These are phyloP conservation scores for Aspergillus terreus DNA, from an alignment of 2,329 filamentous ascomycete species.

Conservation along the genomic window DNA sequence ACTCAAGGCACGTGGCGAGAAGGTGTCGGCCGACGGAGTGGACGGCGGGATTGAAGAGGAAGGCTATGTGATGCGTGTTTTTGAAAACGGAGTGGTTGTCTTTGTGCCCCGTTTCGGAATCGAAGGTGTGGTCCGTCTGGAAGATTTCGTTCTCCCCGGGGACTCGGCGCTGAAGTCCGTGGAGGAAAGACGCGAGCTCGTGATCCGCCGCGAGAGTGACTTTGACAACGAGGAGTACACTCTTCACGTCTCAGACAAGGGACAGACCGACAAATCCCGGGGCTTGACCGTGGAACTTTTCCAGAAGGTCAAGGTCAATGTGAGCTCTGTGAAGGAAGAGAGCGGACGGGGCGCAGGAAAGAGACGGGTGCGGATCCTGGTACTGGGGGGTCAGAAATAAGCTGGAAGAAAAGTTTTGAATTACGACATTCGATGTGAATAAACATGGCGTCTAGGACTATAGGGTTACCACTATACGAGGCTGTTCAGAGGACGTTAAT, in stretches of 20 bases:
- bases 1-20: conserved; percentile 66
- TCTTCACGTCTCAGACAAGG: conserved; percentile 57
- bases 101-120: conserved; percentile 95
- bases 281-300: conserved; percentile 71
- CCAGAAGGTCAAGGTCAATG: conserved; percentile 82
- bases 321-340: conserved; percentile 90
- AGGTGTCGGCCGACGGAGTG: conserved; percentile 31
- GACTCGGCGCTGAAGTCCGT: conserved; percentile 30
- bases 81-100: conserved; percentile 95
- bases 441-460: conserved; percentile 2
- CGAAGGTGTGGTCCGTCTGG: conserved; percentile 81
- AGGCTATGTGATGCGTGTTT: conserved; percentile 94
- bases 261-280: conserved; percentile 34
- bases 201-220: conserved; percentile 61
- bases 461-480: conserved; percentile 1
- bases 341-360: conserved; percentile 73
- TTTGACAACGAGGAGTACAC: conserved; percentile 86
- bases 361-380: conserved; percentile 57
- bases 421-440: conserved; percentile 7
- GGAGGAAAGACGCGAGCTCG: conserved; percentile 31
- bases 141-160: conserved; percentile 74
- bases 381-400: conserved; percentile 24
- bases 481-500: background rate
- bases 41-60: conserved; percentile 66
- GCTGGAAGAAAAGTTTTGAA: background rate